A percentile compares a stretch with the other conserved stretches of the same genome.
These are phyloP conservation scores for Alternaria alternata DNA, from an alignment of 2,329 filamentous ascomycete genomes.

Conservation along the genomic window DNA sequence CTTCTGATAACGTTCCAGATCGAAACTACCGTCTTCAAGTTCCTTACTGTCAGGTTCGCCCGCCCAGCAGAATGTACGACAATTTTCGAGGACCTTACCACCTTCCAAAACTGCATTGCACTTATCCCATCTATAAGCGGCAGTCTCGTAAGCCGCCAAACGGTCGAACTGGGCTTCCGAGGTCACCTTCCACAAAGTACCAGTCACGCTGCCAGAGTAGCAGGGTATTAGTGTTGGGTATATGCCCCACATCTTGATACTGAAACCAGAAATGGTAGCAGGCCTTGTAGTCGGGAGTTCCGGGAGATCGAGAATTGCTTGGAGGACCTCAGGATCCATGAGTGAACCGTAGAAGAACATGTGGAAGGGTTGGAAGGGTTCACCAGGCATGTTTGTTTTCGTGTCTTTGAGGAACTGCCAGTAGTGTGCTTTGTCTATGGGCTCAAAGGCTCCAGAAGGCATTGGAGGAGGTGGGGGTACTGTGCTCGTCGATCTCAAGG, in stretches of 20 bases:
- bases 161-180: slow-evolving; percentile 23
- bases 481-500: neutral
- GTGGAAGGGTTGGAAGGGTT: slow-evolving; percentile 17
- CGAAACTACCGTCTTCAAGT: slow-evolving; percentile 32
- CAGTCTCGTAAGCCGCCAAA: slow-evolving; percentile 32
- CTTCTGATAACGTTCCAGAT: slow-evolving; percentile 35
- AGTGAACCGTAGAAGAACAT: slow-evolving; percentile 48
- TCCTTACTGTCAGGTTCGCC: slow-evolving; percentile 30
- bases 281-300: slow-evolving; percentile 28
- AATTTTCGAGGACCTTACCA: slow-evolving; percentile 15
- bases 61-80: slow-evolving; percentile 33
- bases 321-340: slow-evolving; percentile 43
- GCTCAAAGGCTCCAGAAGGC: slow-evolving; percentile 7
- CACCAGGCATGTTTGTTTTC: slow-evolving; percentile 9
- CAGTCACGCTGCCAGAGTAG: slow-evolving; percentile 17
- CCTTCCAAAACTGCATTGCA: slow-evolving; percentile 23
- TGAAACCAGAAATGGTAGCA: slow-evolving; percentile 35
- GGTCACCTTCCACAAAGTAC: slow-evolving; percentile 24
- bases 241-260: slow-evolving; percentile 44
- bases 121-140: slow-evolving; percentile 26
- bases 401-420: slow-evolving; percentile 6
- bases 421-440: slow-evolving; percentile 9
- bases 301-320: slow-evolving; percentile 35
- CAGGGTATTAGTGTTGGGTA: slow-evolving; percentile 32
- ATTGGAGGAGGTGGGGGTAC: slow-evolving; percentile 3